A percentile compares a stretch with the other conserved stretches of the same genome.
These are phyloP conservation scores for Alternaria novae-zelandiae DNA, from an alignment of 2,329 filamentous ascomycete genomes.

Conservation along the genomic window DNA sequence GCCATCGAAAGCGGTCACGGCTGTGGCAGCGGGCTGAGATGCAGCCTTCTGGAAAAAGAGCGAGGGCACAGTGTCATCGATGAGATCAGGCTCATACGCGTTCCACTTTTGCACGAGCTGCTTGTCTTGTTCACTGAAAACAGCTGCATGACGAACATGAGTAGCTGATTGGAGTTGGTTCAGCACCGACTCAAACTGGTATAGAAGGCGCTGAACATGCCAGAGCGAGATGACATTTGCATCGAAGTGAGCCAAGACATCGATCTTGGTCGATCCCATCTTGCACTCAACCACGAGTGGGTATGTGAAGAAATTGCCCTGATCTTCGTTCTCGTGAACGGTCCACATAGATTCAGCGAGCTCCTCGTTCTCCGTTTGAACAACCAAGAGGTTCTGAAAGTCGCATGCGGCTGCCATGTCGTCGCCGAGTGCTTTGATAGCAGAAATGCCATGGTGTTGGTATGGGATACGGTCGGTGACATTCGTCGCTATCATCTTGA, in stretches of 20 bases:
- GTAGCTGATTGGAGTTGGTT: conserved; percentile 31
- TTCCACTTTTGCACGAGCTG: conserved; percentile 36
- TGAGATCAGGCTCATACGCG: conserved; percentile 18
- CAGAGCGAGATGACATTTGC: conserved; percentile 35
- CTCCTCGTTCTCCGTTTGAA: conserved; percentile 51
- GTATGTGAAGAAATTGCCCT: conserved; percentile 44
- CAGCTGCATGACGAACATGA: conserved; percentile 28
- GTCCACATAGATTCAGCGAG: conserved; percentile 37
- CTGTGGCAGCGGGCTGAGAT: conserved; percentile 23
- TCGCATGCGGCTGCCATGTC: conserved; percentile 64
- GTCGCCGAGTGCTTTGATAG: conserved; percentile 52
- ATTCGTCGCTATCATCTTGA: conserved; percentile 26
- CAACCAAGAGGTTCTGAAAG: conserved; percentile 61
- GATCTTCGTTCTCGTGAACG: conserved; percentile 34
- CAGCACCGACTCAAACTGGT: conserved; percentile 38
- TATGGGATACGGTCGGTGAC: conserved; percentile 41
- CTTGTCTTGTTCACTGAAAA: conserved; percentile 37
- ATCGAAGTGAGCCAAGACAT: conserved; percentile 38
- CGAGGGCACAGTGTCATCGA: conserved; percentile 35
- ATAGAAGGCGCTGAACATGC: conserved; percentile 38
- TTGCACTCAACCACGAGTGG: conserved; percentile 42
- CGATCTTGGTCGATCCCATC: conserved; percentile 22
- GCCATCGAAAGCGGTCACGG: conserved; percentile 39
- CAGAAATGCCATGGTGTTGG: conserved; percentile 48
- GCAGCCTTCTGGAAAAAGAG: conserved; percentile 31